Conservation (phyloP, 2,329 filamentous ascomycete genomes). For the Fusarium beomiforme region DNA sequence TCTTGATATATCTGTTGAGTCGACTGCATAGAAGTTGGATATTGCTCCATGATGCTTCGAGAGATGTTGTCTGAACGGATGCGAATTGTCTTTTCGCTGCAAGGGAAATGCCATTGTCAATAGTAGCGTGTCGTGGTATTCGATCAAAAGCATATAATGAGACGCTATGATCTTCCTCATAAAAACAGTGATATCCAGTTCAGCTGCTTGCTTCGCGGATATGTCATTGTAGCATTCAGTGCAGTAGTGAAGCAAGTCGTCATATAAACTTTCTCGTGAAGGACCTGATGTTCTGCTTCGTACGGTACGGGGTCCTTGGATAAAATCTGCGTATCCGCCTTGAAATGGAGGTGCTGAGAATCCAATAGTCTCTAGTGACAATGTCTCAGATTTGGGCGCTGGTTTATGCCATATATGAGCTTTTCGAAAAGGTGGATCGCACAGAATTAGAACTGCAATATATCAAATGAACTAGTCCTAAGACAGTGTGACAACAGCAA, state of each 20-base stretch:
- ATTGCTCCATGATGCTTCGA: constrained; percentile 2
- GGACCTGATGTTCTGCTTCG: background rate
- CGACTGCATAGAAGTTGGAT: background rate
- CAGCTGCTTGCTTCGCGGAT: background rate
- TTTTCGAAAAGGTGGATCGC: background rate
- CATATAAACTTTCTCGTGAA: background rate
- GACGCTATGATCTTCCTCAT: constrained; percentile 1
- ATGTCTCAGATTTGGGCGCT: background rate
- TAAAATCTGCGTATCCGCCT: constrained; percentile 6
- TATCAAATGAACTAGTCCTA: background rate
- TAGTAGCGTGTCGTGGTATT: constrained; percentile 7
- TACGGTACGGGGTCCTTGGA: background rate
- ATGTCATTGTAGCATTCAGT: constrained; percentile 5
- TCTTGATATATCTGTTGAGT: constrained; percentile 5
- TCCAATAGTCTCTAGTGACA: background rate
- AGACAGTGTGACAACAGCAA: background rate
- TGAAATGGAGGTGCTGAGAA: background rate
- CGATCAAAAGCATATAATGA: background rate
- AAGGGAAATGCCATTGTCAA: background rate
- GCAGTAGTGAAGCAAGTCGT: background rate
- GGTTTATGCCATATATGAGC: background rate
- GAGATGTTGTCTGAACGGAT: background rate
- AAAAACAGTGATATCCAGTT: background rate
- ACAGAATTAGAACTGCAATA: background rate
- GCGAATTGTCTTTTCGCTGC: constrained; percentile 4